phyloP scores from a whole-genome alignment of 192 early-diverging fungal genomes.

The Rhizophagus clarus region DNA sequence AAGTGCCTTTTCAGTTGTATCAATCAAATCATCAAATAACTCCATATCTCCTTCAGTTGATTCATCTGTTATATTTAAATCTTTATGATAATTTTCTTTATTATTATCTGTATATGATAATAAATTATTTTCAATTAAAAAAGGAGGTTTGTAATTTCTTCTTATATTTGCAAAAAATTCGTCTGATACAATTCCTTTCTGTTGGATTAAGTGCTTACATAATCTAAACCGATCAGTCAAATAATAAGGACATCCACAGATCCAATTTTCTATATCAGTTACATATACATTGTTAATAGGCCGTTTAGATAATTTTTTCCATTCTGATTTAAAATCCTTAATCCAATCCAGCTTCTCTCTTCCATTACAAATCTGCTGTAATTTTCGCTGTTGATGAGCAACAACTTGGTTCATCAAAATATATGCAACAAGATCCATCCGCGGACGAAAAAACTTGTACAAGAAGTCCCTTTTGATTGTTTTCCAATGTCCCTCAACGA shows the following conservation, averaged over 20 bases:
- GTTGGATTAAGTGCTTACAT: no score
- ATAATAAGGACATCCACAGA: slow-evolving; percentile 1
- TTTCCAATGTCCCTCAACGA: neutral
- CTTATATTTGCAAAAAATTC: no score
- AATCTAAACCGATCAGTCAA: neutral
- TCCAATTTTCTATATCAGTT: neutral
- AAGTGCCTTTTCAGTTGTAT: no score
- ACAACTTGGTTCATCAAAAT: slow-evolving; percentile 10
- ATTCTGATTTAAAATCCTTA: neutral
- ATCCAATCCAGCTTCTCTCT: neutral
- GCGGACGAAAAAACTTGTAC: neutral
- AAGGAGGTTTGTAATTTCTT: no score
- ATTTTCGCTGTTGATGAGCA: neutral
- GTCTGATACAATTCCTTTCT: no score
- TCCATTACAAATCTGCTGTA: neutral
- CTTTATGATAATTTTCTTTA: no score
- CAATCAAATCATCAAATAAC: no score
- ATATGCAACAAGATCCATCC: slow-evolving; percentile 15
- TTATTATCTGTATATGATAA: no score
- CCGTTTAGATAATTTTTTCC: neutral
- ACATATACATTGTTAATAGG: neutral
- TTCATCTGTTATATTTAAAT: no score
- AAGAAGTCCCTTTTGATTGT: neutral
- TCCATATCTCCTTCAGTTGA: no score
- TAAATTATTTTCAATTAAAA: no score